Evolutionary conservation across 345 rosid genomes (phyloP), one percentile per base, ranked within the genome.

Genomic region (Salix udensis): DNA sequence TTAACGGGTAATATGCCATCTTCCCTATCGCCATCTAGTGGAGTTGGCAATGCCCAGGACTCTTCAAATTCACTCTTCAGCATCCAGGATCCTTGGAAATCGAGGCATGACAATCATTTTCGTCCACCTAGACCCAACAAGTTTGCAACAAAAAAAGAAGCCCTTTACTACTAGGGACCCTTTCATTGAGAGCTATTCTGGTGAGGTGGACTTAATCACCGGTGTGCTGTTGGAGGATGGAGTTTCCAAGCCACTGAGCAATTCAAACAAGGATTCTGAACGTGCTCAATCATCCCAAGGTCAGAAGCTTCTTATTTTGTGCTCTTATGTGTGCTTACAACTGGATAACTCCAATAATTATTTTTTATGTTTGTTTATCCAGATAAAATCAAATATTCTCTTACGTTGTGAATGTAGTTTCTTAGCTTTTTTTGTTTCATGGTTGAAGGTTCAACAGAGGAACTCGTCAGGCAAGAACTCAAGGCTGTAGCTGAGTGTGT

Each of bases 401-500:
- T 37, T 2, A 30, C 30, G 7, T 61, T 71, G 42, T 16, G 55
- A 39, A 62, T 73, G 26, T 68, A 39, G 50, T 65, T 74, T 16
- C 77, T 80, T 28, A 37, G 77, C 67, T 2, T 77, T 68, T 70
- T 75, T 60, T 21, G 26, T 67, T 69, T 71, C 24, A 62, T 37
- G 62, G 58, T 77, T 70, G 61, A 73, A 84, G 85, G 84, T 28
- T 84, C 88, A 37, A 84, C 80, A 1, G 96, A 87, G 71, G 93
- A 89, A 71, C 86, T 69, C 50, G 76, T 91, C 72, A 89, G 84
- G 82, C 87, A 84, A 83, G 94, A 91, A 78, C 91, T 89, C 76
- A 85, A 83, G 72, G 88, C 88, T 81, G 90, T 88, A 52, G 93
- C 96, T 68, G 93, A 89, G 80, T 92, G 88, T 72, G 90, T 89